Percentiles rank a stretch among this genome's conserved stretches.
These are phyloP conservation scores for Zarea fungicola DNA, from an alignment of 2,329 filamentous ascomycete species.

Conservation along the genomic window DNA sequence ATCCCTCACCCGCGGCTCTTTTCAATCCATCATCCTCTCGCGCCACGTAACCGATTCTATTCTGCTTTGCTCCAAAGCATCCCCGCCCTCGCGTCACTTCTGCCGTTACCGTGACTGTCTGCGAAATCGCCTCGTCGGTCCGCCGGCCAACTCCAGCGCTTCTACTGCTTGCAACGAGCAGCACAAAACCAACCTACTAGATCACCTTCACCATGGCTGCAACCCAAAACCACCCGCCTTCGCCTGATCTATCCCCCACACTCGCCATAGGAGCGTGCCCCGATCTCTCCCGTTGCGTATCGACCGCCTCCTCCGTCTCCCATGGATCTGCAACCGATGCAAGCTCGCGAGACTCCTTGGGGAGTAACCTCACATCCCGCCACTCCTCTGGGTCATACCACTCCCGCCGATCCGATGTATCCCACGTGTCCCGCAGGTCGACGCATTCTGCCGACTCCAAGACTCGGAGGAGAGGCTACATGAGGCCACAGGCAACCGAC, in stretches of 20 bases:
- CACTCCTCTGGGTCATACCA: constrained; percentile 58
- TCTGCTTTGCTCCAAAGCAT: too few relatives aligned
- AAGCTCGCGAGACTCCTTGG: constrained; percentile 48
- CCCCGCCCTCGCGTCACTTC: background rate
- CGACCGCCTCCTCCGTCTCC: constrained; percentile 55
- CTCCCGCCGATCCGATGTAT: constrained; percentile 40
- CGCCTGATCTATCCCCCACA: constrained; percentile 58
- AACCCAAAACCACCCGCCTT: constrained; percentile 46
- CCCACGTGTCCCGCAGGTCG: constrained; percentile 38
- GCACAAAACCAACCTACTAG: background rate
- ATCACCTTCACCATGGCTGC: constrained; percentile 27
- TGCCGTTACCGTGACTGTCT: background rate
- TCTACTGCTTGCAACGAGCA: background rate
- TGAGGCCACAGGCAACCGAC: constrained; percentile 78
- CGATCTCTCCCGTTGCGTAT: constrained; percentile 59
- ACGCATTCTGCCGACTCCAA: constrained; percentile 38
- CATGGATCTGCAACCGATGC: constrained; percentile 48
- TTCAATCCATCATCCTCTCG: background rate
- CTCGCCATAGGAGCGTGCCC: constrained; percentile 55
- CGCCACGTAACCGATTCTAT: too few relatives aligned
- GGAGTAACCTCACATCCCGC: constrained; percentile 51
- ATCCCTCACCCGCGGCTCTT: background rate
- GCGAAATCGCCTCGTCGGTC: background rate
- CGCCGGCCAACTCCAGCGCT: background rate
- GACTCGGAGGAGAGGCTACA: constrained; percentile 68